Evolutionary conservation across 495 filamentous ascomycete species (phyloP), one percentile per base, ranked within the genome.

Genomic region (Neurospora hispaniola): DNA sequence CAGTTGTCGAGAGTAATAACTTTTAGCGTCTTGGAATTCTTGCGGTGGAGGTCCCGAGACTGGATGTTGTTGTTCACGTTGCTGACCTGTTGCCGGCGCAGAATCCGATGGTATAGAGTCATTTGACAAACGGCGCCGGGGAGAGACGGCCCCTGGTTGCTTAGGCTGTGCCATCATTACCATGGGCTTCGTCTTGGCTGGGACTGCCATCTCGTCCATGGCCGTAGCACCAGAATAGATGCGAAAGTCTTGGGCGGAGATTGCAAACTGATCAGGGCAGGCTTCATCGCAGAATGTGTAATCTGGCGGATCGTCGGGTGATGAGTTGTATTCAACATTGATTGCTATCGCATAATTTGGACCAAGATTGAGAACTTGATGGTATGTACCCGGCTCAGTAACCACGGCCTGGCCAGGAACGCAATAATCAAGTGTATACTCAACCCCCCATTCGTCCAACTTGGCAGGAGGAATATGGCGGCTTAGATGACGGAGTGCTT

Each of bases 351-450:
- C 79, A 69, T 80, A 80, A 66, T 80, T 80, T 9, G 78, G 77
- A 0, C 79, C 79, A 5, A 79, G 74, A 38, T 80, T 80, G n/a
- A 80, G 71, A n/a, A 80, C 79, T 66, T 80, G 79, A 69, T 80
- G 79, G 44, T 80, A 80, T 11, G 79, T 80, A 18, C 78, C 79
- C 2, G 79, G 79, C 66, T 80, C 79, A 14, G 79, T 80, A 27
- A 80, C 75, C 10, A 80, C 71, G 14, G 79, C 79, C n/a, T 80
- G 79, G 1, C 79, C 79, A 1, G 79, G 79, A 14, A 77, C 69
- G 69, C 79, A 80, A 69, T 80, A 80, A 27, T 80, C 79, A 14
- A 80, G 73, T 8, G 79, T 80, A 62, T 80, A 80, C 73, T 80
- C 79, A 48, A 80, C 71, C 12, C 79, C 79, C 79, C 79, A 80